phyloP scores from a whole-genome alignment of 2,329 filamentous ascomycete genomes.

The Ceratocystis harringtonii region DNA sequence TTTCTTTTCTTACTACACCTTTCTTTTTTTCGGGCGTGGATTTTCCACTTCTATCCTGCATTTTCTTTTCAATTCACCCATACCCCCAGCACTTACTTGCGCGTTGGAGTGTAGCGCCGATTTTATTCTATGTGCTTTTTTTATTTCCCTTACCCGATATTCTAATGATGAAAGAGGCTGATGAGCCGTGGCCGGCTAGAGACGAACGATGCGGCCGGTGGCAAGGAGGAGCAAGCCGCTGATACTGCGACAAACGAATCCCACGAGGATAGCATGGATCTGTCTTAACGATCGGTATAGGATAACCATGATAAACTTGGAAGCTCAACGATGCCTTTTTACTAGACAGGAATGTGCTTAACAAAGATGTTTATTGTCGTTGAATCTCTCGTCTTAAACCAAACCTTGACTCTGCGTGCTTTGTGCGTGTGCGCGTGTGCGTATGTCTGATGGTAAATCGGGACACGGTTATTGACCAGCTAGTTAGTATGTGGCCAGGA shows the following conservation, averaged over 20 bases:
- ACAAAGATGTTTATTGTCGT: not conserved
- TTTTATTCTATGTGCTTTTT: conserved; percentile 2
- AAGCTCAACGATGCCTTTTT: not conserved
- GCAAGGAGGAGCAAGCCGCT: not conserved
- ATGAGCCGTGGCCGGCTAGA: not conserved
- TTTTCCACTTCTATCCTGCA: not conserved
- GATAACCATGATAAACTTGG: not conserved
- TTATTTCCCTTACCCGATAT: not conserved
- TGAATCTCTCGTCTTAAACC: not conserved
- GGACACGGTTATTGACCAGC: too few species aligned
- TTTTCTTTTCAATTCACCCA: conserved; percentile 7
- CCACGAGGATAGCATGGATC: not conserved
- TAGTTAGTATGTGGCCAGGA: too few species aligned
- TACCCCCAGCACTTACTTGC: conserved; percentile 2
- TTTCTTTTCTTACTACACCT: conserved; percentile 1
- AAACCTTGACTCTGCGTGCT: too few species aligned
- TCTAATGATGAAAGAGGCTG: not conserved
- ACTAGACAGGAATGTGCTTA: not conserved
- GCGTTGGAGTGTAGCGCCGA: conserved; percentile 5
- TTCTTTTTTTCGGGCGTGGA: not conserved
- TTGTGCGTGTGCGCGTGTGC: too few species aligned
- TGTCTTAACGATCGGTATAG: not conserved
- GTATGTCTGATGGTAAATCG: too few species aligned
- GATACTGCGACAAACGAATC: not conserved
- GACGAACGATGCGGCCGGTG: not conserved